Base-by-base conservation (phyloP, 805 yeast genomes). In the Barnettozyma populi region DNA sequence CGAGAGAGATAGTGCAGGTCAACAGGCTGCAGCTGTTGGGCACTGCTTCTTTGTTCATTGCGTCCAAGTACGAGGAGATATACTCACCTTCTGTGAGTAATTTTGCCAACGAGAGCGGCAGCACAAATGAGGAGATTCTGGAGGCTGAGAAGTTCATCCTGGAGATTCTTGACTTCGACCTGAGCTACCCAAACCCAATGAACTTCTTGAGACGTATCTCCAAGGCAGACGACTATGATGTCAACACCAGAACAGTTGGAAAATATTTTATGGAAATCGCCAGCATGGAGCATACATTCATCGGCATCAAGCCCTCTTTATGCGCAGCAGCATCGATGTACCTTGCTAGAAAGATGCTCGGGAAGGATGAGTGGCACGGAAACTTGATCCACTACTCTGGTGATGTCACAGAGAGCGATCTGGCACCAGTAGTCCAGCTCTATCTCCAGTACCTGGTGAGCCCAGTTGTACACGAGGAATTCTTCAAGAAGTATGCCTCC, bases 51-150 rank as follows among this genome's bases (percentile, higher is more conserved):
- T 66, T 90, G 51, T 87, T 90, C 67, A 85, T 89, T 56, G 96
- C 96, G 37, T 90, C 96, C 14, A 90, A 90, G 67, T 89, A 87
- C 64, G 97, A 90, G 70, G 97, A 90, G 69, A 95, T 90, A 41
- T 86, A 85, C 60, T 79, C 90, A 4, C 97, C 97, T 23, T 82
- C 92, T 23, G 86, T 90, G 41, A 78, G 82, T 56, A 86, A 87
- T 68, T 90, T 86, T 66, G 89, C 96, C 0, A 83, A 82, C 59
- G 90, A 87, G 55, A 86, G 92, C 45, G 86, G 90, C 1, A 85
- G 82, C 60, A 76, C 84, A 23, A 90, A 84, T 63, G 90, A 85
- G 48, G 95, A 86, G 60, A 86, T 90, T 43, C 74, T 89, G 55
- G 86, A 82, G 60, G 95, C 95, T 31, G 97, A 90, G 66, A 84